phyloP scores from a whole-genome alignment of 768 basidiomycete species.

The Panaeolus cyanescens region DNA sequence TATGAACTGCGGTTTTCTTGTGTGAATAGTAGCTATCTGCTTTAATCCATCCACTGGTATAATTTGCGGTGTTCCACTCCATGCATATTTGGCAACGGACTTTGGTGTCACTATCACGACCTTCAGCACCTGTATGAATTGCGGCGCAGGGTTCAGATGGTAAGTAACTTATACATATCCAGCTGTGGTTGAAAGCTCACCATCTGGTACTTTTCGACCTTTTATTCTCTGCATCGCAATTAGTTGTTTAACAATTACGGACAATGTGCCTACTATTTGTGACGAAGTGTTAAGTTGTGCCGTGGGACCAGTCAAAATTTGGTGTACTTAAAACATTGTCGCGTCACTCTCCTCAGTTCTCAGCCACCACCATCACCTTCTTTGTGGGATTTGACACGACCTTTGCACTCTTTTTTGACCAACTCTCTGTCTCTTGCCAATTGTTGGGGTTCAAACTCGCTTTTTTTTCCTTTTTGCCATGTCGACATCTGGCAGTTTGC shows the following conservation, averaged over 20 bases:
- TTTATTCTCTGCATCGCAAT: not conserved
- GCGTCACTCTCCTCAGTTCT: too few relatives aligned
- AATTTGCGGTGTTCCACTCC: constrained; percentile 1
- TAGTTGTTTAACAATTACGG: not conserved
- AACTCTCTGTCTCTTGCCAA: too few relatives aligned
- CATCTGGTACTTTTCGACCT: constrained; percentile 2
- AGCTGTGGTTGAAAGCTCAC: not conserved
- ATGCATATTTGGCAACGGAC: constrained; percentile 12
- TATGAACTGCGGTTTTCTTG: constrained; percentile 1
- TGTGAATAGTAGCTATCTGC: not conserved
- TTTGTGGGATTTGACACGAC: too few relatives aligned
- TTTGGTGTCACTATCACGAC: constrained; percentile 3
- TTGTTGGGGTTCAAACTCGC: too few relatives aligned
- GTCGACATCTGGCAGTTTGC: too few relatives aligned
- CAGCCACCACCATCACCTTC: too few relatives aligned
- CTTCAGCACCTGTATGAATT: constrained; percentile 7
- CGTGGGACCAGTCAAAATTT: too few relatives aligned
- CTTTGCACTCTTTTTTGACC: too few relatives aligned
- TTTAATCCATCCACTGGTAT: constrained; percentile 7
- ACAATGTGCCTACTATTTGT: not conserved
- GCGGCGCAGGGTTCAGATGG: not conserved
- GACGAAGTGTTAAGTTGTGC: too few relatives aligned
- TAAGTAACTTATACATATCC: not conserved
- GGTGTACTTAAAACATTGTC: too few relatives aligned
- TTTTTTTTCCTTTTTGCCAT: too few relatives aligned